Conservation (phyloP, 495 filamentous ascomycete species). For the Rostrohypoxylon terebratum region DNA sequence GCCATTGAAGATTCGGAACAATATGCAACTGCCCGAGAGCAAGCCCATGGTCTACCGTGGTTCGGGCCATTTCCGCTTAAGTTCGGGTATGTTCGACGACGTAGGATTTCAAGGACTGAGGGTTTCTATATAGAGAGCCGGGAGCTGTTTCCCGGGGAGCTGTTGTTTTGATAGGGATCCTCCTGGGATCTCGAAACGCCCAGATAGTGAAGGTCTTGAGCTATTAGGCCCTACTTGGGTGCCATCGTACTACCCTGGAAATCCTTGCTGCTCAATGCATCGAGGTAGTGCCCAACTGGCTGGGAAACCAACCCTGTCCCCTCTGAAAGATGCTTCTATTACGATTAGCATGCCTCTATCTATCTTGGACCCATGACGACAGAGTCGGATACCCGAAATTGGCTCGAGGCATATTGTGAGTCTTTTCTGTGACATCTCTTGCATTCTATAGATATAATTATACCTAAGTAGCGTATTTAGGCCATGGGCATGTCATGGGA, state of each 20-base stretch:
- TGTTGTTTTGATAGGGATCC: constrained; percentile 37
- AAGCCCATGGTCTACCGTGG: constrained; percentile 15
- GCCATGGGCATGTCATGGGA: constrained; percentile 7
- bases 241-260: constrained; percentile 22
- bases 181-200: constrained; percentile 42
- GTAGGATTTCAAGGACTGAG: constrained; percentile 28
- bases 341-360: constrained; percentile 2
- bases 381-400: neutral
- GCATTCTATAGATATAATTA: constrained; percentile 31
- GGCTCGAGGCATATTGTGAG: constrained; percentile 20
- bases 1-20: constrained; percentile 20
- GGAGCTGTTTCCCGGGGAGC: constrained; percentile 17
- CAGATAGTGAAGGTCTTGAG: constrained; percentile 13
- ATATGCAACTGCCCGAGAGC: constrained; percentile 38
- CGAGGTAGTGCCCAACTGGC: neutral
- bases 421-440: constrained; percentile 20
- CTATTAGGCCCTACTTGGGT: constrained; percentile 18
- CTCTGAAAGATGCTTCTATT: constrained; percentile 14
- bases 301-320: neutral
- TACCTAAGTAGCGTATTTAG: constrained; percentile 23
- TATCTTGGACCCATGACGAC: neutral
- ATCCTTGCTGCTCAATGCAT: constrained; percentile 38
- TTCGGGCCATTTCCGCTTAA: constrained; percentile 30
- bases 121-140: constrained; percentile 37
- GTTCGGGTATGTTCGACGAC: constrained; percentile 13